Evolutionary conservation across 768 basidiomycete species (phyloP), one percentile per base, ranked within the genome.

Genomic region (Lentinula raphanica): DNA sequence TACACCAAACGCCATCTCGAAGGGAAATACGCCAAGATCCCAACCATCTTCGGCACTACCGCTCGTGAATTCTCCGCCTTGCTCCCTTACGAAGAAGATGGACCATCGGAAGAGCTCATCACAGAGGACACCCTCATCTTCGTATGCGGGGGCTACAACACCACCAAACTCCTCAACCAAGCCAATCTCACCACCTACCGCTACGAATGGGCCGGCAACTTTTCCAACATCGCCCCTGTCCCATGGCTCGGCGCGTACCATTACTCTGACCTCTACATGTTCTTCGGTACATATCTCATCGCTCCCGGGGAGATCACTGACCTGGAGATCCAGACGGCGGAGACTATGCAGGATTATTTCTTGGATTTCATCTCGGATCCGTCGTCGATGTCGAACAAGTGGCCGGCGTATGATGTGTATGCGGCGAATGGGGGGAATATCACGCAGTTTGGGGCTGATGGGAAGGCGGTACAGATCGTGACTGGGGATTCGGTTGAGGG

Each of bases 361-460:
- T 56, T 63, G 17, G 62, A 58, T n/a, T 66, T 66, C 40, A 64
- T 60, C 15, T 60, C 60, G 13, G 62, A 65, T 59, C 64, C 65
- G 3, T 39, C 28, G 7, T 28, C 29, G 28, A 29, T 62, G 48
- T 38, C 54, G 23, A 48, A 27, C 36, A 35, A 56, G 32, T 61
- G 65, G 65, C 28, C 53, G 58, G 62, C 38, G 3, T 39, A 55
- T 31, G 28, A 60, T 19, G 29, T 53, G 27, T 58, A 55, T 27
- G 54, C 54, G 13, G 25, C 32, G 44, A 25, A 56, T 12, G 61
- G 61, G 25, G 60, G 60, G 25, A 59, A 48, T 19, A 31, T 59
- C 2, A 38, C 51, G 31, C 58, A 48, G 25, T 62, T 62, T 28
- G 61, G 61, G 2, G 58, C 54, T 1, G 61, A 62, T 40, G 29